Base-by-base conservation (phyloP, 176 grass and related monocot species). In the maize (Zea mays) region DNA sequence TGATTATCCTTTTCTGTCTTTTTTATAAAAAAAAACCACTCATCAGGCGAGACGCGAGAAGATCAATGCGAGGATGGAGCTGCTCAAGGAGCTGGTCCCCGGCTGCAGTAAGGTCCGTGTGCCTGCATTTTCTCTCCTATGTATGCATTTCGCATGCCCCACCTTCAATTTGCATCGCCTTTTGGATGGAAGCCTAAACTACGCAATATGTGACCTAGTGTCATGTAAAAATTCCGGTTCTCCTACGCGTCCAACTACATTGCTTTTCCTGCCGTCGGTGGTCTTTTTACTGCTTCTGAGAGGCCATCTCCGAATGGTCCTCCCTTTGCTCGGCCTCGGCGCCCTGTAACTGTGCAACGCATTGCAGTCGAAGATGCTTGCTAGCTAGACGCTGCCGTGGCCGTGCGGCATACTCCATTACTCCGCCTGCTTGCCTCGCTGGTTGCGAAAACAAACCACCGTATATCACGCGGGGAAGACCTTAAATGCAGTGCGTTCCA, bases 81-180 rank as follows among this genome's bases (percentile, higher is more conserved):
- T 94, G 59, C 92, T 94, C 54, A 90, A 94, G 82, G 92, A 91
- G 89, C 84, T 94, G 86, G 92, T 94, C 81, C 92, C 92, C 73
- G 89, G 92, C 9, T 94, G 92, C 77, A 94, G 81, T 60, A 94
- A 94, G 92, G 92, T 93, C 27, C 27, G 27, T 27, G 27, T 0
- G 44, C 42, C 67, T 59, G 82, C 61, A 77, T 58, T 17, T 60
- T 59, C 15, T 27, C 38, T 17, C 7, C 0, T 39, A 27, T 27
- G 7, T 55, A 12, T 46, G 70, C 63, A 19, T 49, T 14, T 56
- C 17, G 39, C 37, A 38, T 69, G 27, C 27, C 27, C 27, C 27
- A 27, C 27, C 27, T 27, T 27, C 27, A 27, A 27, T 27, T 27
- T 27, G 27, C 1, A 39, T 69, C 1, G 64, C 42, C 15, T 44